Evolutionary conservation across 306 rosid genomes (phyloP).

Genomic region (Hippophae tibetana): DNA sequence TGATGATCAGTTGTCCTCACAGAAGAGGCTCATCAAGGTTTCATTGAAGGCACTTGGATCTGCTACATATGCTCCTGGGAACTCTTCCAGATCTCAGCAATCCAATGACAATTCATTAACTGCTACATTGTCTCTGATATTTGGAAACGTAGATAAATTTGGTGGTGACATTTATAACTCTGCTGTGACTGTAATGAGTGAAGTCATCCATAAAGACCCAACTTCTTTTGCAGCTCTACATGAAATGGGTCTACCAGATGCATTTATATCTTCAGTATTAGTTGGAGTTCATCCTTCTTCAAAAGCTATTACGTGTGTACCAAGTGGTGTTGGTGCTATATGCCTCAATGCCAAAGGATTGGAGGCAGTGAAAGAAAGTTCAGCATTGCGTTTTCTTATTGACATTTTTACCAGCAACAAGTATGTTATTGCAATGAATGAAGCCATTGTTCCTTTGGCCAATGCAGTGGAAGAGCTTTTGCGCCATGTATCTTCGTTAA

Average conservation of each 20-base stretch:
- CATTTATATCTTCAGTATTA: constrained; percentile 71
- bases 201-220: constrained; percentile 94
- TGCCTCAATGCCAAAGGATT: constrained; percentile 90
- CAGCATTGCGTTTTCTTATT: constrained; percentile 64
- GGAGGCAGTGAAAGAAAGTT: constrained; percentile 70
- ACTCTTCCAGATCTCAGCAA: constrained; percentile 59
- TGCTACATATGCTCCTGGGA: constrained; percentile 77
- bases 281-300: constrained; percentile 86
- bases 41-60: constrained; percentile 92
- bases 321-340: constrained; percentile 93
- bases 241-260: constrained; percentile 92
- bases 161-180: constrained; percentile 97
- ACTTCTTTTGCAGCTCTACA: constrained; percentile 71
- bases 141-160: constrained; percentile 64
- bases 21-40: constrained; percentile 81
- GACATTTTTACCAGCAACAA: constrained; percentile 79
- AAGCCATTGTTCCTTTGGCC: constrained; percentile 85
- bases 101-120: constrained; percentile 65
- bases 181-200: constrained; percentile 96
- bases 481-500: constrained; percentile 79
- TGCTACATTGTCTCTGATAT: constrained; percentile 55
- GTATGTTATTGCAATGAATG: constrained; percentile 75
- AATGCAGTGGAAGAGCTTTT: constrained; percentile 95
- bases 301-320: constrained; percentile 81
- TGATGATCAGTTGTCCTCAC: constrained; percentile 62